Percentiles rank a stretch among this genome's conserved stretches.
Conservation (phyloP, 495 filamentous ascomycete genomes). For the Trichocladium antarcticum region DNA sequence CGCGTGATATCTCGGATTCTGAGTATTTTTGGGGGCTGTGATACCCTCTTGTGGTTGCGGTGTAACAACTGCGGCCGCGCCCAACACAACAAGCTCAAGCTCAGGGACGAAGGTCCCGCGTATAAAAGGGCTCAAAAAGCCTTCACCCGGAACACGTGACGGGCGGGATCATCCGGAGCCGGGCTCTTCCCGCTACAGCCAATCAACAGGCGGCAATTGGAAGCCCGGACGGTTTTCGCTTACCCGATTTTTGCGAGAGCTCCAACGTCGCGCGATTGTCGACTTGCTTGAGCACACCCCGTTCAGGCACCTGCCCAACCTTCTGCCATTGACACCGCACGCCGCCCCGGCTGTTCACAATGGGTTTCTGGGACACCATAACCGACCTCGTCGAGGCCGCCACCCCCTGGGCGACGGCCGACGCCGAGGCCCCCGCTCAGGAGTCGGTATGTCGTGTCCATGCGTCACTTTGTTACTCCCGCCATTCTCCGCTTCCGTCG, state of each 20-base stretch:
- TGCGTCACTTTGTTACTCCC: conserved; percentile 13
- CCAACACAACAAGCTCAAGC: too few species aligned
- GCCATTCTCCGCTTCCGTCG: neutral
- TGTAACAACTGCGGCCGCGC: too few species aligned
- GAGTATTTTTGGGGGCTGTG: too few species aligned
- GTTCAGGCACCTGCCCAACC: conserved; percentile 13
- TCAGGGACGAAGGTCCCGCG: too few species aligned
- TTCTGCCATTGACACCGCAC: conserved; percentile 31
- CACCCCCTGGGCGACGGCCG: conserved; percentile 43
- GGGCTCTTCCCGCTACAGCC: conserved; percentile 16
- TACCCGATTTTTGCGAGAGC: conserved; percentile 27
- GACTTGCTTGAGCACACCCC: conserved; percentile 20
- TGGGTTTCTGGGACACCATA: conserved; percentile 48
- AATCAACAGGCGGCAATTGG: conserved; percentile 39
- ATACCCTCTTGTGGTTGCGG: too few species aligned
- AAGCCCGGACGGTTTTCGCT: conserved; percentile 35
- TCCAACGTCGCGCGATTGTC: conserved; percentile 28
- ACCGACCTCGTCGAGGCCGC: conserved; percentile 45
- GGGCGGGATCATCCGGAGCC: conserved; percentile 10
- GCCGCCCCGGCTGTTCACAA: conserved; percentile 27
- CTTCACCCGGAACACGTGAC: conserved; percentile 7
- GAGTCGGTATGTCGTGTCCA: conserved; percentile 17
- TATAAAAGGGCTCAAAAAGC: neutral
- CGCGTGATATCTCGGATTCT: too few species aligned
- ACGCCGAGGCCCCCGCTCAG: conserved; percentile 43